Evolutionary conservation across 2,329 filamentous ascomycete species (phyloP), one percentile per base, ranked within the genome.

Genomic region (Epichloe amarillans): DNA sequence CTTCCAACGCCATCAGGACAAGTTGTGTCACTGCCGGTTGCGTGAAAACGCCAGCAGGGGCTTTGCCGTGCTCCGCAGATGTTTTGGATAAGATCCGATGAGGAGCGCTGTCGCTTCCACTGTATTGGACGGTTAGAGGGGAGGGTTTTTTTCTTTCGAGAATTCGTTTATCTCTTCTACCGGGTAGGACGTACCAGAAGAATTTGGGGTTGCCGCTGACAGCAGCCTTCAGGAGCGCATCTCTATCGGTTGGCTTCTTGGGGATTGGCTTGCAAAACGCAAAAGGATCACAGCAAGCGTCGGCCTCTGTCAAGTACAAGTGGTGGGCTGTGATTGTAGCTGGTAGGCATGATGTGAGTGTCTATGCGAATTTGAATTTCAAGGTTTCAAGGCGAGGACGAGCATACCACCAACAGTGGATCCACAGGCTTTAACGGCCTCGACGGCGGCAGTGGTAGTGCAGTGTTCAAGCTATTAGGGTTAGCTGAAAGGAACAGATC

Each of bases 251-350:
- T 0, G 86, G 82, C 37, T 79, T 82, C 71, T 87, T 87, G 47
- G 84, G 80, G 35, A 86, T 88, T 74, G 74, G 83, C 80, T 77
- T 91, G 82, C 62, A 89, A 77, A 90, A 94, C 61, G 66, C 66
- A 49, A 70, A 66, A 30, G 61, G 61, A 19, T 81, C 79, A 72
- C 83, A 84, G 52, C 69, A 68, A 53, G 69, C 72, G 59, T 89
- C 82, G 60, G 93, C 84, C 15, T 87, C 81, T 12, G 84, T 88
- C 35, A 96, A 75, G 57, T 80, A 88, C 21, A 95, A 73, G 61
- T 95, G 89, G 62, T 95, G 89, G 2, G 88, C 86, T 0, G 89
- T 95, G 57, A 95, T 88, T 10, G 86, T 91, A 10, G 51, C 51
- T 52, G 35, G 12, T 23, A 3, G 19, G 12, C 3, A 23, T 41